phyloP scores from a whole-genome alignment of 208 protist species.

The Leishmania arabica region DNA sequence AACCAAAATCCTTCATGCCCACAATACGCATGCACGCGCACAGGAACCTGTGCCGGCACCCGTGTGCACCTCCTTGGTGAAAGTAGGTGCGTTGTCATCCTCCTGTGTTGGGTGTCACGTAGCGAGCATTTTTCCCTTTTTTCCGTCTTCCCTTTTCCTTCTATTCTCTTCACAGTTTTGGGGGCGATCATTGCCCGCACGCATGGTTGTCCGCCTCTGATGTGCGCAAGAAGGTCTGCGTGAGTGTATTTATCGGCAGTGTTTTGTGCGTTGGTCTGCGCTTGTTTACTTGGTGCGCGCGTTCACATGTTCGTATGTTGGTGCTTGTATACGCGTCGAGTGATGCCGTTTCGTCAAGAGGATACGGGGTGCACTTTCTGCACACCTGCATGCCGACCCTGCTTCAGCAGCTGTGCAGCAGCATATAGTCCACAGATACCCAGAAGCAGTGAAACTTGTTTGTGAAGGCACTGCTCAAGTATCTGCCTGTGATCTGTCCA shows the following conservation, averaged over 20 bases:
- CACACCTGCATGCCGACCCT: neutral
- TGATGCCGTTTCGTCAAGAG: neutral
- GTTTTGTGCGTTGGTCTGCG: neutral
- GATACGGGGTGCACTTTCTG: neutral
- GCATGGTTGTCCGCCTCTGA: neutral
- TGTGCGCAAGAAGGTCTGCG: neutral
- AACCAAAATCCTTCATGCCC: neutral
- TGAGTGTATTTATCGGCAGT: neutral
- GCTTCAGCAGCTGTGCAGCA: neutral
- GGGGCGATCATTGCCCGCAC: neutral
- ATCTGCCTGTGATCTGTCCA: neutral
- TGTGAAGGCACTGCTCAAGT: neutral
- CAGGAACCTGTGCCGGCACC: neutral
- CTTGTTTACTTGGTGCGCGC: neutral
- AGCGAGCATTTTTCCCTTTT: neutral
- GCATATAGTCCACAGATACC: neutral
- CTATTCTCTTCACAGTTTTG: slow-evolving; percentile 13
- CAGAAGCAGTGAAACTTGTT: neutral
- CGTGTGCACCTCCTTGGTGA: neutral
- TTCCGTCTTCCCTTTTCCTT: neutral
- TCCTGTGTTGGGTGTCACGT: neutral
- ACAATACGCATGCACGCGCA: neutral
- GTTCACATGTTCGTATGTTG: neutral
- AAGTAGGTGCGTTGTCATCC: neutral
- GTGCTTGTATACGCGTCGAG: neutral